Evolutionary conservation across 805 yeast genomes (phyloP).

Genomic region (Ogataea pilisensis): DNA sequence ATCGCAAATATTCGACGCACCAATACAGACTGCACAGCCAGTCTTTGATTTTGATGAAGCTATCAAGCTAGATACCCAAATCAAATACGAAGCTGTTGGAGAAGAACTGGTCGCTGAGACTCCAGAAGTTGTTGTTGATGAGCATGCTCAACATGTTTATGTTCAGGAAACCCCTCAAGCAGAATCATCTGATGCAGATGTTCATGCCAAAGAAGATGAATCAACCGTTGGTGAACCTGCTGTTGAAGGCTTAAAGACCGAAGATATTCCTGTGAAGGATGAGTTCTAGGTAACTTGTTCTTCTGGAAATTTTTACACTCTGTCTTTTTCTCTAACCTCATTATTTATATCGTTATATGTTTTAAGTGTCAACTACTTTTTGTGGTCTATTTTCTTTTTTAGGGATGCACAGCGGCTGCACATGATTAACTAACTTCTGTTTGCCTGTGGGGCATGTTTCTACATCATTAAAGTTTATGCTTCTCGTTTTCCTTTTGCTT

Average conservation of each 20-base stretch:
- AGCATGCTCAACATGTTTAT: slow-evolving; percentile 5
- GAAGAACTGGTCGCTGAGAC: slow-evolving; percentile 7
- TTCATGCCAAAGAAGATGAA: slow-evolving; percentile 4
- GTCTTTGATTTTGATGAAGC: slow-evolving; percentile 13
- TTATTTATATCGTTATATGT: too few relatives aligned
- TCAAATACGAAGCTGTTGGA: not conserved
- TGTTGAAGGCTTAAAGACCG: slow-evolving; percentile 10
- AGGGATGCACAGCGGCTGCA: too few relatives aligned
- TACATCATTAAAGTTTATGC: too few relatives aligned
- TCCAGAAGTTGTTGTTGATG: slow-evolving; percentile 4
- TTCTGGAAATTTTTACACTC: too few relatives aligned
- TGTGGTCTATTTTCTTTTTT: too few relatives aligned
- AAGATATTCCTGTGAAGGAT: slow-evolving; percentile 1
- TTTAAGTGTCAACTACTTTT: too few relatives aligned
- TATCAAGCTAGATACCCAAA: slow-evolving; percentile 3
- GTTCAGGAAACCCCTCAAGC: slow-evolving; percentile 13
- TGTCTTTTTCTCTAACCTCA: too few relatives aligned
- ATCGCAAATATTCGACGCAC: slow-evolving; percentile 5
- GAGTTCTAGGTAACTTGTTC: not conserved
- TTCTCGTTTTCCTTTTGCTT: too few relatives aligned
- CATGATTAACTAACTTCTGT: not conserved
- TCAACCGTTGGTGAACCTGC: slow-evolving; percentile 17
- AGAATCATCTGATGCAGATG: slow-evolving; percentile 6
- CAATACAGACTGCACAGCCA: slow-evolving; percentile 6
- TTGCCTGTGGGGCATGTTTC: too few relatives aligned